A percentile compares a stretch with the other conserved stretches of the same genome.
Conservation (phyloP, 352 stramenopile genomes). For the Pythium folliculosum region DNA sequence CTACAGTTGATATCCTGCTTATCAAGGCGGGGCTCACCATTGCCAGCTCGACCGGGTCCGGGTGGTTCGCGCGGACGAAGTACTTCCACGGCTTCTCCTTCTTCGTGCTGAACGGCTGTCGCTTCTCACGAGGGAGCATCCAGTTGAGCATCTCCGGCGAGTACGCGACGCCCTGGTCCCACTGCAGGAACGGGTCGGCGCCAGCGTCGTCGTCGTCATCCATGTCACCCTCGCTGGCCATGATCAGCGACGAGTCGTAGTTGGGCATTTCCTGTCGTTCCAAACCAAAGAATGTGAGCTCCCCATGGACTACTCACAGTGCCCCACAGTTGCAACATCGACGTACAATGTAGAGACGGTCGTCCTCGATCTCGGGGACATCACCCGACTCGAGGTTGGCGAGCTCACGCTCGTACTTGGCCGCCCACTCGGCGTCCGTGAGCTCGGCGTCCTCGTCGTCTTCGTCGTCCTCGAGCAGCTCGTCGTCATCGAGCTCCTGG, state of each 20-base stretch:
- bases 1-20: background rate
- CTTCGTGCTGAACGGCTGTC: slow-evolving; percentile 54
- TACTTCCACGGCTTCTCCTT: slow-evolving; percentile 80
- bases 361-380: slow-evolving; percentile 46
- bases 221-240: slow-evolving; percentile 50
- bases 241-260: slow-evolving; percentile 60
- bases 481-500: slow-evolving; percentile 18
- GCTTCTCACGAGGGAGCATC: slow-evolving; percentile 71
- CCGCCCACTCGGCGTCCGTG: slow-evolving; percentile 57
- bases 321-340: background rate
- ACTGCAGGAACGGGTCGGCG: slow-evolving; percentile 49
- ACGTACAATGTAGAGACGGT: slow-evolving; percentile 69
- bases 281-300: background rate
- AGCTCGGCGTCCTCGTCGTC: slow-evolving; percentile 48
- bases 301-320: background rate
- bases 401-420: slow-evolving; percentile 68
- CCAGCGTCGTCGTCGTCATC: slow-evolving; percentile 32
- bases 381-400: slow-evolving; percentile 52
- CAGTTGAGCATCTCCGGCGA: slow-evolving; percentile 84
- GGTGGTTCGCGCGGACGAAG: slow-evolving; percentile 73
- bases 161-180: slow-evolving; percentile 62
- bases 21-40: slow-evolving; percentile 35
- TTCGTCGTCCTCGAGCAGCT: slow-evolving; percentile 37
- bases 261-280: slow-evolving; percentile 58
- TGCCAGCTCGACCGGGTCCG: slow-evolving; percentile 74